Evolutionary conservation across 768 basidiomycete genomes (phyloP).

Genomic region (Lactifluus volemus): DNA sequence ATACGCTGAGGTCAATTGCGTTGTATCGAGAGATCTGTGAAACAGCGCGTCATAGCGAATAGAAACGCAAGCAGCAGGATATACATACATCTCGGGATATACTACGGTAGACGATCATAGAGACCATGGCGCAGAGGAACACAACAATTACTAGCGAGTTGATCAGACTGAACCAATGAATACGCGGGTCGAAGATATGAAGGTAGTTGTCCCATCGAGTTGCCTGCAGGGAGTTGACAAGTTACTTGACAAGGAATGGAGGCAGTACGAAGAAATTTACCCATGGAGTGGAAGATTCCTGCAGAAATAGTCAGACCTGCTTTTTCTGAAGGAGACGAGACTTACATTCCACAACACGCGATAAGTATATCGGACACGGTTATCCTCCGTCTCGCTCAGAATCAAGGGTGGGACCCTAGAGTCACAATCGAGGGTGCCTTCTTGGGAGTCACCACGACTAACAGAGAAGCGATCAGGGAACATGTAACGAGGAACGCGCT

Average conservation of each 20-base stretch:
- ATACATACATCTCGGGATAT: conserved; percentile 75
- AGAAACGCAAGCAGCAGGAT: neutral
- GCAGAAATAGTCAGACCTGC: neutral
- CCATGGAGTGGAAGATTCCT: conserved; percentile 86
- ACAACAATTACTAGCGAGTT: conserved; percentile 89
- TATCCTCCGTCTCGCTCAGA: conserved; percentile 50
- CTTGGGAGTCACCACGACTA: conserved; percentile 60
- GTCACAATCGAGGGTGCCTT: conserved; percentile 44
- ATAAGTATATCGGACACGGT: conserved; percentile 78
- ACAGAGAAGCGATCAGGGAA: neutral
- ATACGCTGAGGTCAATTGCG: conserved; percentile 80
- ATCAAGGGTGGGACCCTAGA: conserved; percentile 39
- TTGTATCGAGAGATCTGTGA: conserved; percentile 85
- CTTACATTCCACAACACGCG: conserved; percentile 79
- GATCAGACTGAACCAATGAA: conserved; percentile 94
- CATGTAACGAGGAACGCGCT: neutral
- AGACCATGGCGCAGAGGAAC: conserved; percentile 90
- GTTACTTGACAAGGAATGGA: neutral
- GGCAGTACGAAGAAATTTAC: conserved; percentile 28
- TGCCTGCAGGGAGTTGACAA: conserved; percentile 41
- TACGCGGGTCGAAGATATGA: conserved; percentile 86
- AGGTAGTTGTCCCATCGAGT: conserved; percentile 96
- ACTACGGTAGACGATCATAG: conserved; percentile 78
- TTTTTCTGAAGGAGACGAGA: conserved; percentile 2
- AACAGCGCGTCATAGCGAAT: neutral